A percentile compares a stretch with the other conserved stretches of the same genome.
Evolutionary conservation across 1,284 basidiomycete genomes (phyloP).

Genomic region (Wolfiporia cocos): DNA sequence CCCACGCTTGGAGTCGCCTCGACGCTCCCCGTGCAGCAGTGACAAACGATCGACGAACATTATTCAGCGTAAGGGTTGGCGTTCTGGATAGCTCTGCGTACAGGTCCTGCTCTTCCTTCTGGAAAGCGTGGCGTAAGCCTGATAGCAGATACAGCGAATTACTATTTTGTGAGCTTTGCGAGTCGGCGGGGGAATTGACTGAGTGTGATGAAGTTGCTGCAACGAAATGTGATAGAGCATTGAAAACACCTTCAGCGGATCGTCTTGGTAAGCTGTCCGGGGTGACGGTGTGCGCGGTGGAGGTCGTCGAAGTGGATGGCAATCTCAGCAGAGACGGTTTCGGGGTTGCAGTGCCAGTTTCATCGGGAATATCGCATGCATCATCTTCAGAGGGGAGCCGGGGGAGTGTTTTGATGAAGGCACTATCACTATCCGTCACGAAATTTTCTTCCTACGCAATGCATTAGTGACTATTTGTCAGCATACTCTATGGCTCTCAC

Average conservation of each 20-base stretch:
- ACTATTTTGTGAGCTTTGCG: conserved; percentile 15
- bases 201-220: conserved; percentile 4
- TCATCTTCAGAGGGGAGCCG: conserved; percentile 51
- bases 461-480: conserved; percentile 3
- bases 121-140: conserved; percentile 49
- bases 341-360: conserved; percentile 21
- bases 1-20: conserved; percentile 52
- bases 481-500: conserved; percentile 28
- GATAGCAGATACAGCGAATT: conserved; percentile 38
- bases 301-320: conserved; percentile 16
- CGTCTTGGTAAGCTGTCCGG: background rate
- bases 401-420: conserved; percentile 42
- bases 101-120: conserved; percentile 49
- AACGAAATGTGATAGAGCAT: too few relatives aligned
- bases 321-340: conserved; percentile 16
- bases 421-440: conserved; percentile 21
- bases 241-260: too few relatives aligned
- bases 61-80: conserved; percentile 45
- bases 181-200: conserved; percentile 8
- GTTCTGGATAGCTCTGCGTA: conserved; percentile 47
- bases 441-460: conserved; percentile 39
- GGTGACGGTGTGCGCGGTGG: conserved; percentile 5
- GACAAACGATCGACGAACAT: conserved; percentile 53
- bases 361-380: conserved; percentile 29
- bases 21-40: conserved; percentile 42